phyloP scores from a whole-genome alignment of 148 eudicot genomes.

The Chenopodium formosanum region DNA sequence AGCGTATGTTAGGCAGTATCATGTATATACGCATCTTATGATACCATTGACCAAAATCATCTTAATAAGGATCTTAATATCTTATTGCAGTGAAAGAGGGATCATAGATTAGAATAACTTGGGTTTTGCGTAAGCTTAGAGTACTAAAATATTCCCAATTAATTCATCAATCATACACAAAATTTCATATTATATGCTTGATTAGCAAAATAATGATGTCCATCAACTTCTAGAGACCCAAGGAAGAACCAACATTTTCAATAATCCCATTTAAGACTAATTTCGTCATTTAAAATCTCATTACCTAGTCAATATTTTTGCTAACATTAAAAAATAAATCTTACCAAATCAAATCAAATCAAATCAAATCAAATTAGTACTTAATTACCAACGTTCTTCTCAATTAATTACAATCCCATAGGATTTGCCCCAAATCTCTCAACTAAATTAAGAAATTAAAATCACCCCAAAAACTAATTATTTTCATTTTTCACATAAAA shows the following conservation, averaged over 20 bases:
- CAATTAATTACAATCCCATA: constrained; percentile 16
- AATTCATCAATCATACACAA: constrained; percentile 13
- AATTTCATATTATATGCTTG: background rate
- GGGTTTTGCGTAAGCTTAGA: background rate
- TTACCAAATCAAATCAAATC: too few relatives aligned
- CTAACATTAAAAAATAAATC: too few relatives aligned
- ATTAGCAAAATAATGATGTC: constrained; percentile 15
- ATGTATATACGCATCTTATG: background rate
- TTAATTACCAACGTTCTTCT: constrained; percentile 20
- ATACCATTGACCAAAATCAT: constrained; percentile 9
- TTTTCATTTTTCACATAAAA: background rate
- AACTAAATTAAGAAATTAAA: constrained; percentile 3
- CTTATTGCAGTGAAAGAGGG: background rate
- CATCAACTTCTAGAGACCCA: constrained; percentile 7
- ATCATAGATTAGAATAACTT: background rate
- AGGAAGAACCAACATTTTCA: background rate
- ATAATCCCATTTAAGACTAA: background rate
- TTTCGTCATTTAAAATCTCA: background rate
- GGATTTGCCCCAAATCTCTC: constrained; percentile 7
- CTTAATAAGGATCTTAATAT: background rate
- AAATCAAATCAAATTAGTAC: background rate
- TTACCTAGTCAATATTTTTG: background rate
- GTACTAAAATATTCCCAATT: background rate
- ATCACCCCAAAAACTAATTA: background rate
- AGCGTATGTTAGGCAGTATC: background rate